Evolutionary conservation across 257 asterid genomes (phyloP).

Genomic region (Scutellaria baicalensis): DNA sequence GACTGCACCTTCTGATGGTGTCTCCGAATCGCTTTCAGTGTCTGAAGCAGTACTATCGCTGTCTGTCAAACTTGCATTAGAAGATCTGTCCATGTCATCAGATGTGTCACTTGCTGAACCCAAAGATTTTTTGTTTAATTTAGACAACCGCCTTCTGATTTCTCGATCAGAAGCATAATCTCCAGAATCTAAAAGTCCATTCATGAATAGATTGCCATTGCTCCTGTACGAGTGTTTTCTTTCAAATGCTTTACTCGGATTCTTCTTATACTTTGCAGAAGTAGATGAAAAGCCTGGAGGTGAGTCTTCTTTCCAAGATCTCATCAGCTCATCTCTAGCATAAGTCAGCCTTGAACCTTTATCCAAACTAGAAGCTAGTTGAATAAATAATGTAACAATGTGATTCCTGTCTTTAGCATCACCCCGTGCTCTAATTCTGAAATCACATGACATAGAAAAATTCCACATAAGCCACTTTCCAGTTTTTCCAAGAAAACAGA

Average conservation of each 20-base stretch:
- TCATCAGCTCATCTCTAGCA: conserved; percentile 50
- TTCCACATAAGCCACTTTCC: conserved; percentile 1
- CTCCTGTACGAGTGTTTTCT: conserved; percentile 57
- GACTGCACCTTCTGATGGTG: conserved; percentile 43
- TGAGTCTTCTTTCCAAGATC: conserved; percentile 60
- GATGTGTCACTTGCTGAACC: conserved; percentile 86
- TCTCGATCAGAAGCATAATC: conserved; percentile 90
- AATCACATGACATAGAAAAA: conserved; percentile 14
- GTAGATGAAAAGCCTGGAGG: conserved; percentile 80
- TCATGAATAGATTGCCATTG: conserved; percentile 45
- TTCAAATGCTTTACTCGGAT: conserved; percentile 43
- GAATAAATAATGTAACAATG: conserved; percentile 62
- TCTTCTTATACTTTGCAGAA: conserved; percentile 67
- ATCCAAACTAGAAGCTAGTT: conserved; percentile 76
- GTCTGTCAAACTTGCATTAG: conserved; percentile 57
- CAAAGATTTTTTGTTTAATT: conserved; percentile 63
- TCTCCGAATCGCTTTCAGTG: conserved; percentile 75
- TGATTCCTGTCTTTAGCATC: conserved; percentile 64
- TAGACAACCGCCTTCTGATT: conserved; percentile 77
- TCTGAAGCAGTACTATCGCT: conserved; percentile 78
- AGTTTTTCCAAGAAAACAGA: not conserved
- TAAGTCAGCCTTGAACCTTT: conserved; percentile 46
- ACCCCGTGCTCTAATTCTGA: conserved; percentile 61
- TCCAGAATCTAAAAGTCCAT: conserved; percentile 60
- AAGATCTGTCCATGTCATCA: conserved; percentile 67